Percentiles rank a stretch among this genome's conserved stretches.
These are phyloP conservation scores for Wallacemonas sp. DNA, from an alignment of 208 protist genomes.

Conservation along the genomic window DNA sequence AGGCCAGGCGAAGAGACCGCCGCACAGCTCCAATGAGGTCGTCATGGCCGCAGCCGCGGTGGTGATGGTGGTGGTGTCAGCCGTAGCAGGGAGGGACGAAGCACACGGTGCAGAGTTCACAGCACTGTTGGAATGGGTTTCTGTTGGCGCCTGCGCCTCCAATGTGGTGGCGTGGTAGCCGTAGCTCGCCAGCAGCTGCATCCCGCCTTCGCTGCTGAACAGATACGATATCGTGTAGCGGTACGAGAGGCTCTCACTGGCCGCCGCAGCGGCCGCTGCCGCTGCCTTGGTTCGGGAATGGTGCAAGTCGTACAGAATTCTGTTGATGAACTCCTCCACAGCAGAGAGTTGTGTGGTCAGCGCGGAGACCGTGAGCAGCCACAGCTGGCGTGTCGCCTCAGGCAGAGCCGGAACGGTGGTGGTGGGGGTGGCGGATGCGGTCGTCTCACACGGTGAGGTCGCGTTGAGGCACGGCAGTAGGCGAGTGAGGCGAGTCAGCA, in stretches of 20 bases:
- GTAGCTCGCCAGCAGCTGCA: constrained; percentile 55
- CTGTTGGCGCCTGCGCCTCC: too few relatives aligned
- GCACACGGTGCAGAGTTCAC: too few relatives aligned
- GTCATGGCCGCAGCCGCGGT: neutral
- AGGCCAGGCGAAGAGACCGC: constrained; percentile 78
- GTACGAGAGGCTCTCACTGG: constrained; percentile 2
- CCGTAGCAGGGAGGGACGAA: constrained; percentile 16
- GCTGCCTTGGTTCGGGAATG: constrained; percentile 1
- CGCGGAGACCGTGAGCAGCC: constrained; percentile 34
- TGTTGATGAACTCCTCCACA: constrained; percentile 35
- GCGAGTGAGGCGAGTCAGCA: constrained; percentile 29
- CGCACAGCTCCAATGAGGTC: constrained; percentile 60
- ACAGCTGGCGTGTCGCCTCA: constrained; percentile 18
- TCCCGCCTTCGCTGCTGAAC: constrained; percentile 65
- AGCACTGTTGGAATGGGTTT: too few relatives aligned
- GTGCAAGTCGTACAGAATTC: constrained; percentile 44
- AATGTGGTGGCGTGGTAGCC: neutral
- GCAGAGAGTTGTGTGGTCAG: constrained; percentile 41
- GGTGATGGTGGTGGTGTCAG: constrained; percentile 5
- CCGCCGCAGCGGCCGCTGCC: neutral
- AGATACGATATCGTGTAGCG: constrained; percentile 48
- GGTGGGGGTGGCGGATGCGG: constrained; percentile 4
- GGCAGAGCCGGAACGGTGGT: neutral
- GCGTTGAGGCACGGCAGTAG: constrained; percentile 26
- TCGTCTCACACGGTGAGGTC: neutral